phyloP scores from a whole-genome alignment of 164 flowering plant species.

The Vitis rupestris region DNA sequence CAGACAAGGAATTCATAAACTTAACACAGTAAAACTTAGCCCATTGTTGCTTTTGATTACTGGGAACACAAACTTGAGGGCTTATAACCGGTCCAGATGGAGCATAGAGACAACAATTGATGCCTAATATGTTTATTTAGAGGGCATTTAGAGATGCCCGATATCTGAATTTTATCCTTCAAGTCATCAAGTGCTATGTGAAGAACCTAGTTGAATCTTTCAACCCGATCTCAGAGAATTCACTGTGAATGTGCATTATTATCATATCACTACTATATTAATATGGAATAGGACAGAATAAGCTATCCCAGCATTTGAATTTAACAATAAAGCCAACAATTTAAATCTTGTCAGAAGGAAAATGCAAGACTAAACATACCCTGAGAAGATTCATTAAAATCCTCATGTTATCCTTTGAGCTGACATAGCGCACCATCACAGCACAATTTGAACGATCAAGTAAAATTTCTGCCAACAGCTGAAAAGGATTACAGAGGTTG shows the following conservation, averaged over 20 bases:
- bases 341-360: neutral
- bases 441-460: constrained; percentile 89
- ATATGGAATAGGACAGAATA: too few species aligned
- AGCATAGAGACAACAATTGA: too few species aligned
- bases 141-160: too few species aligned
- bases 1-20: constrained; percentile 3
- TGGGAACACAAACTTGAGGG: neutral
- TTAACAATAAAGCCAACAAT: neutral
- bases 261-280: too few species aligned
- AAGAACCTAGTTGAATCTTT: too few species aligned
- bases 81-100: too few species aligned
- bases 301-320: neutral
- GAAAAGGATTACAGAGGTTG: constrained; percentile 17
- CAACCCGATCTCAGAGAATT: too few species aligned
- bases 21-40: neutral
- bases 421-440: constrained; percentile 84
- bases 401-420: constrained; percentile 86
- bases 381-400: constrained; percentile 94
- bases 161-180: too few species aligned
- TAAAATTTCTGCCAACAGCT: constrained; percentile 90
- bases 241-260: too few species aligned
- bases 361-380: constrained; percentile 37
- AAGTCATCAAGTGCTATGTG: too few species aligned
- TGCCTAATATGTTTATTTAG: too few species aligned
- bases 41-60: neutral